phyloP scores from a whole-genome alignment of 768 basidiomycete species.

The Botryobasidium botryosum region DNA sequence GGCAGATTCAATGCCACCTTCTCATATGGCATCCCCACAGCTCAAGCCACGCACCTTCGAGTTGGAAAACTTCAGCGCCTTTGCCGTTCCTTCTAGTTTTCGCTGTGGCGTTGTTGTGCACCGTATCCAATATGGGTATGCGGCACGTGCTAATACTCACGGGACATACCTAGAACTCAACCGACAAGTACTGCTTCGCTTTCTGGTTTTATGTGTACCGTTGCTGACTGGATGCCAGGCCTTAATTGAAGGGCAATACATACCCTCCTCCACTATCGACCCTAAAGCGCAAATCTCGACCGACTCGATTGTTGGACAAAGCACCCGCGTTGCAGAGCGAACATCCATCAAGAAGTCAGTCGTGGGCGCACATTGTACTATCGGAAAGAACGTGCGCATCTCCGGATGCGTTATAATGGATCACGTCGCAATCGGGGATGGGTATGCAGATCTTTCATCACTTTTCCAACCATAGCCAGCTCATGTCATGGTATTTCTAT shows the following conservation, averaged over 20 bases:
- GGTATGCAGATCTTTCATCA: constrained; percentile 28
- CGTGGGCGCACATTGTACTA: constrained; percentile 66
- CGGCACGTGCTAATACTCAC: constrained; percentile 61
- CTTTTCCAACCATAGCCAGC: not conserved
- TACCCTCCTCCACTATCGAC: not conserved
- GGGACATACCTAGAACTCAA: constrained; percentile 67
- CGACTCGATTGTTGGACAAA: constrained; percentile 68
- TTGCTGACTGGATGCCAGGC: not conserved
- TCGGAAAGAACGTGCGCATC: constrained; percentile 74
- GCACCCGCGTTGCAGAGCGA: constrained; percentile 66
- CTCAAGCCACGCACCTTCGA: constrained; percentile 9
- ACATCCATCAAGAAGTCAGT: constrained; percentile 65
- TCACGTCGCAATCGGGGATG: constrained; percentile 76
- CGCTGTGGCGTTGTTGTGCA: constrained; percentile 52
- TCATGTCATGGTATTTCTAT: not conserved
- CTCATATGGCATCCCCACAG: constrained; percentile 11
- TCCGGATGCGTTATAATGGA: constrained; percentile 71
- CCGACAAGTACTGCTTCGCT: constrained; percentile 33
- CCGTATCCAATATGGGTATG: constrained; percentile 32
- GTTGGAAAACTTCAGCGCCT: not conserved
- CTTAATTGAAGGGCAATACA: not conserved
- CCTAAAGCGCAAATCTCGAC: constrained; percentile 60
- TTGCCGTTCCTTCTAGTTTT: constrained; percentile 28
- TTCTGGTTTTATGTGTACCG: not conserved
- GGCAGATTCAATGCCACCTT: not conserved